Base-by-base conservation (phyloP, 1,284 basidiomycete genomes). In the Papiliotrema nemorosa region DNA sequence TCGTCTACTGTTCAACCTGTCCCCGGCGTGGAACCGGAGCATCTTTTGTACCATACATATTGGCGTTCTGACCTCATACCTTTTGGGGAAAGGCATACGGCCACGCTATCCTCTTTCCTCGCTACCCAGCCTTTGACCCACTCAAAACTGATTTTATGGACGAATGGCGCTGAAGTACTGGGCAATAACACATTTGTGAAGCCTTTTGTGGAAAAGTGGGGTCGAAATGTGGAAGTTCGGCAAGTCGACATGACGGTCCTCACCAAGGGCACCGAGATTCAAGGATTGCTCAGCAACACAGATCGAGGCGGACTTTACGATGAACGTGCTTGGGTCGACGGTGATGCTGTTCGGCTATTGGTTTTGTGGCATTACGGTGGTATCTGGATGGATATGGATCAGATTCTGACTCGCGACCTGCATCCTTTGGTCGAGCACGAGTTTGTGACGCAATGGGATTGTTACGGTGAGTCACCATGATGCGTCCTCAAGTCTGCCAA, bases 371-470 rank as follows among this genome's bases (percentile, higher is more conserved):
- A 82, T 56, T 84, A 83, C 64, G 91, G 91, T 5, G 92, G 92
- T 2, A 81, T 91, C 29, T 97, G 92, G 92, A 80, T 94, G 54
- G 91, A 97, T 70, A 94, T 96, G 89, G 92, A 96, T 73, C 86
- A 86, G 59, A 79, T 97, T 50, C 73, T 94, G 55, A 91, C 89
- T 38, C 77, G 91, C 46, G 86, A 90, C 72, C 76, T 96, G 21
- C 78, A 84, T 4, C 88, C 90, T 4, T 76, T 96, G 49, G 76
- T 87, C 6, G 91, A 94, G 71, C 86, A 88, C 64, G 92, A 97
- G 72, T 97, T 91, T 70, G 87, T 96, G 16, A 90, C 87, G 1
- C 90, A 94, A 69, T 94, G 91, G 92, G 92, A 96, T 67, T 96
- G 91, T 69, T 93, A 92, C 67, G 88, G 90, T 91, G 67, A 55